Conservation (phyloP, 2,329 filamentous ascomycete genomes). For the Fusarium vanettenii region DNA sequence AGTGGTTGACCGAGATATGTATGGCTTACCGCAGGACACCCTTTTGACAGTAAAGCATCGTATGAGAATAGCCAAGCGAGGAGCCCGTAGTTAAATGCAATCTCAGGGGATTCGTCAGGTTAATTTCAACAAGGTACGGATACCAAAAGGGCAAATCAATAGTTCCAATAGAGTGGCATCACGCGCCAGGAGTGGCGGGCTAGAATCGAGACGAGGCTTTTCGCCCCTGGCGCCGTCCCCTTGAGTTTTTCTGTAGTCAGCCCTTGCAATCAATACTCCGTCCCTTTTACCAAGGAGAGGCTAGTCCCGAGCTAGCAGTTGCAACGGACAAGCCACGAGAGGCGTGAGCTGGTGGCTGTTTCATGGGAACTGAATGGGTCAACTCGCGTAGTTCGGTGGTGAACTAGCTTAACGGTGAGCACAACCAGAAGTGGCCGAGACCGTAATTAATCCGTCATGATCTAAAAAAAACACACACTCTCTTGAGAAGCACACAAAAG, state of each 20-base stretch:
- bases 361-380: slow-evolving; percentile 16
- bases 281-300: not conserved
- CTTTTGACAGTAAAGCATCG: not conserved
- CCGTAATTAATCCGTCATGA: slow-evolving; percentile 39
- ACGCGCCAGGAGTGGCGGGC: slow-evolving; percentile 29
- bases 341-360: slow-evolving; percentile 33
- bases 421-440: slow-evolving; percentile 18
- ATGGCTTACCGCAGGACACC: slow-evolving; percentile 30
- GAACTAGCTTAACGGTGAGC: slow-evolving; percentile 34
- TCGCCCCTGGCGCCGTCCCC: slow-evolving; percentile 9
- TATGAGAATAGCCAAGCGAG: slow-evolving; percentile 11
- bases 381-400: slow-evolving; percentile 3
- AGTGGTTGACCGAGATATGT: slow-evolving; percentile 17
- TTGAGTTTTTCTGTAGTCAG: not conserved
- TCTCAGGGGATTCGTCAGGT: not conserved
- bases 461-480: slow-evolving; percentile 33
- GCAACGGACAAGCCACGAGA: slow-evolving; percentile 1
- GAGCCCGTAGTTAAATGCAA: not conserved
- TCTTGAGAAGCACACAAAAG: not conserved
- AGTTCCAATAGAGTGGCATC: slow-evolving; percentile 24
- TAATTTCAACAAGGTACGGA: slow-evolving; percentile 4
- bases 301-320: not conserved
- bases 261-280: not conserved
- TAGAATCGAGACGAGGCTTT: slow-evolving; percentile 24
- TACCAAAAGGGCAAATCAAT: slow-evolving; percentile 18